Base-by-base conservation (phyloP, 139 green algal species). In the Chlorella sorokiniana region DNA sequence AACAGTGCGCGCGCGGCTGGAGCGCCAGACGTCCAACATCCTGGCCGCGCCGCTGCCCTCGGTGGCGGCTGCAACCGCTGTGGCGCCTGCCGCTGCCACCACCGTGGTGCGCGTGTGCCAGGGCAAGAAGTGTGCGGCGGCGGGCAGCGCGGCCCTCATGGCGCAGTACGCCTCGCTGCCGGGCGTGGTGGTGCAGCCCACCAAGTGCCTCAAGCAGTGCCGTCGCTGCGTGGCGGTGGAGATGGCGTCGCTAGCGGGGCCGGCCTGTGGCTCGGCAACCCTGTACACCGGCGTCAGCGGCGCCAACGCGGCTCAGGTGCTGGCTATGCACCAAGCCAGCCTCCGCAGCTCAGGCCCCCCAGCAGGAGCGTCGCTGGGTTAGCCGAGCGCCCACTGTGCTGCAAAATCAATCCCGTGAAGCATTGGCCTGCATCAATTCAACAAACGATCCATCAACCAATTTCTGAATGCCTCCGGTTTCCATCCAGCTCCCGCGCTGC, bases 181-280 rank as follows among this genome's bases (percentile, higher is more conserved):
- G 16, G 56, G 56, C 10, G 23, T 65, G 18, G 56, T n/a, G 56
- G 56, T 22, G 23, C 56, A 33, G 56, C 56, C 56, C 56, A 65
- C 18, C 56, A 65, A 65, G 56, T 65, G 56, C 56, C 56, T 65
- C 18, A 65, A 65, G 23, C 56, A 65, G 56, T 65, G 56, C 56
- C 16, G 22, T 10, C 56, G 22, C 56, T 65, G 56, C 56, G 56
- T 65, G 23, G 56, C 56, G 18, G 56, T 65, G 56, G 56, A 65
- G 23, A 65, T 65, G 56, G 56, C 56, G 56, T 33, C 56, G 16
- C 48, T n/a, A n/a, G n/a, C 14, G 48, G 48, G 48, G 16, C 22
- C 56, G n/a, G 16, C 18, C 56, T 6, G 18, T 6, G 56, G 18
- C n/a, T 6, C 56, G 29, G 56, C 56, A 29, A 31, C 56, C 6